Percentiles rank a stretch among this genome's conserved stretches.
Conservation (phyloP, 257 asterid species). For the Ilex aquifolium region DNA sequence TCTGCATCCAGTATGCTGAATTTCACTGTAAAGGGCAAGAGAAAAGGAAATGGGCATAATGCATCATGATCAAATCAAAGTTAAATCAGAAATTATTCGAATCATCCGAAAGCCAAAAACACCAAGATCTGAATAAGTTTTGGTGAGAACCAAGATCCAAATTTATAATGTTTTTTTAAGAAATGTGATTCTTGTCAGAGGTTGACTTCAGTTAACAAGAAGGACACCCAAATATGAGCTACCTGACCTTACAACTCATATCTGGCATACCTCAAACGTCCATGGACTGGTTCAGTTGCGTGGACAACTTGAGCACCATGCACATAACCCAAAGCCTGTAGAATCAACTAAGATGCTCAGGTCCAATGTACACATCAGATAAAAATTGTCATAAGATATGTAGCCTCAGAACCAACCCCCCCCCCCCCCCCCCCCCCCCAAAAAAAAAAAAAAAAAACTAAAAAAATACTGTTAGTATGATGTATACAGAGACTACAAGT, state of each 20-base stretch:
- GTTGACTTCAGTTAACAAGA: neutral
- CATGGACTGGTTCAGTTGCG: conserved; percentile 92
- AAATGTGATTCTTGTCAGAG: neutral
- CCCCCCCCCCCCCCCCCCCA: too few relatives aligned
- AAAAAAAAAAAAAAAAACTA: too few relatives aligned
- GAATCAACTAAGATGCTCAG: neutral
- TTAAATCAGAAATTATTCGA: neutral
- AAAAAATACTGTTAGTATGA: neutral
- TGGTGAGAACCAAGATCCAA: neutral
- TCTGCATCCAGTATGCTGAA: conserved; percentile 68
- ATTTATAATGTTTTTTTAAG: neutral
- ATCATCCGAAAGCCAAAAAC: neutral
- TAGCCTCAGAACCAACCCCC: neutral
- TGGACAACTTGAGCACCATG: conserved; percentile 88
- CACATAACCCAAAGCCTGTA: conserved; percentile 87
- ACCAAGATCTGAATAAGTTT: neutral
- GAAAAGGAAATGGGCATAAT: neutral
- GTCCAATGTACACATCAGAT: neutral
- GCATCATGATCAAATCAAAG: too few relatives aligned
- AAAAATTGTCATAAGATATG: neutral
- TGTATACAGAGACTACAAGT: neutral
- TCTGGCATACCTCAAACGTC: conserved; percentile 69
- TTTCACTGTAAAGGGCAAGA: conserved; percentile 47
- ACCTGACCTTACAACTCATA: neutral
- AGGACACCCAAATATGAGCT: neutral